These are phyloP conservation scores for Lyophyllum decastes DNA, from an alignment of 768 basidiomycete species.

Conservation along the genomic window DNA sequence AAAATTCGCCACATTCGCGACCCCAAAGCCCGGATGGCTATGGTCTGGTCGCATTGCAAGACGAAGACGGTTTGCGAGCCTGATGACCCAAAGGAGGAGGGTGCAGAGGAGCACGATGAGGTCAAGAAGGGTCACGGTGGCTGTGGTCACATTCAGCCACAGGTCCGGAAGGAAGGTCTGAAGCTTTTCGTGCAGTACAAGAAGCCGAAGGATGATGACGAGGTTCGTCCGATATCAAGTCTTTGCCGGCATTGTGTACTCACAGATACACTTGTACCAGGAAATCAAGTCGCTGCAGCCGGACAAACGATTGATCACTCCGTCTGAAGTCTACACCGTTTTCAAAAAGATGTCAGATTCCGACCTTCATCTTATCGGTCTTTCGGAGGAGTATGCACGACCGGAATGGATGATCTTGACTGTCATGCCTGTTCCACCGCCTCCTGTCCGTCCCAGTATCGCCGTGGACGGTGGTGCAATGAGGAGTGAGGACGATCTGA, in stretches of 20 bases:
- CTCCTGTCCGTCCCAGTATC: conserved; percentile 97
- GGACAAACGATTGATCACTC: conserved; percentile 80
- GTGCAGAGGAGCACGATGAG: conserved; percentile 68
- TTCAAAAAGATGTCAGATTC: conserved; percentile 93
- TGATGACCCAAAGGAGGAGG: conserved; percentile 87
- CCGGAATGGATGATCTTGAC: conserved; percentile 99
- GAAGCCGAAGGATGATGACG: conserved; percentile 91
- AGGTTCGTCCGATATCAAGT: conserved; percentile 55
- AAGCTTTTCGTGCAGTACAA: conserved; percentile 96
- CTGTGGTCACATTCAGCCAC: conserved; percentile 90
- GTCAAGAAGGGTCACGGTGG: conserved; percentile 94
- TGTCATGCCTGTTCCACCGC: conserved; percentile 95
- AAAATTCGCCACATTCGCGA: conserved; percentile 87
- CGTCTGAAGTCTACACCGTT: conserved; percentile 90
- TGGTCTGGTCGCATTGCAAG: conserved; percentile 87
- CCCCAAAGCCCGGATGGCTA: conserved; percentile 83
- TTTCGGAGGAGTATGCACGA: conserved; percentile 93
- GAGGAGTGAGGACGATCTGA: conserved; percentile 97
- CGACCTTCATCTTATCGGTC: conserved; percentile 86
- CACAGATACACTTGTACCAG: conserved; percentile 37
- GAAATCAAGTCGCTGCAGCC: conserved; percentile 81
- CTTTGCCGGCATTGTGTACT: conserved; percentile 6
- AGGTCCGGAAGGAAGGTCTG: conserved; percentile 90
- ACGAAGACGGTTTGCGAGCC: conserved; percentile 86
- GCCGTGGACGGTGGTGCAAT: conserved; percentile 96